These are phyloP conservation scores for Globisporangium barbulae DNA, from an alignment of 352 stramenopile species.

Conservation along the genomic window DNA sequence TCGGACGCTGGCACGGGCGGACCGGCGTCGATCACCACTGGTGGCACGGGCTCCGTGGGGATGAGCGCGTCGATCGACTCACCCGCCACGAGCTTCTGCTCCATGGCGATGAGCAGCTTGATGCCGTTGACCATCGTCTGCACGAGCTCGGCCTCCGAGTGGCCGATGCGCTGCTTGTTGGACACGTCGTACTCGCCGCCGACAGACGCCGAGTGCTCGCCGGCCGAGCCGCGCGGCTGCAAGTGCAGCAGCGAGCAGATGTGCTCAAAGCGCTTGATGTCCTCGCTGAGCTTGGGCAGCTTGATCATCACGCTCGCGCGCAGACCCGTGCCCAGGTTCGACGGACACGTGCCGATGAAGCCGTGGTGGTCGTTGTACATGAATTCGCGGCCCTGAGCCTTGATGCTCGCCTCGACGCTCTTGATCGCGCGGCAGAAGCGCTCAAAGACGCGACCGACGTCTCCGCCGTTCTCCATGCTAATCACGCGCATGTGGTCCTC, in stretches of 20 bases:
- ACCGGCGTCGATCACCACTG: conserved; percentile 67
- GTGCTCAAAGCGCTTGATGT: conserved; percentile 76
- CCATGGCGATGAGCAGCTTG: conserved; percentile 82
- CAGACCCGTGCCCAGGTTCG: conserved; percentile 88
- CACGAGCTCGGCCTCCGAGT: conserved; percentile 89
- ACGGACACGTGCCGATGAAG: conserved; percentile 88
- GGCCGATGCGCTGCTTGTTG: conserved; percentile 84
- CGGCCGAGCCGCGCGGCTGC: conserved; percentile 70
- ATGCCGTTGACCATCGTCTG: conserved; percentile 87
- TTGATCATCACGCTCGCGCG: conserved; percentile 89
- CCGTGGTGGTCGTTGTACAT: conserved; percentile 75
- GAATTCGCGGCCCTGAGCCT: conserved; percentile 66
- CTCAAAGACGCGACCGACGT: conserved; percentile 75
- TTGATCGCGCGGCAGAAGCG: conserved; percentile 74
- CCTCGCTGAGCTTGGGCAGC: conserved; percentile 79
- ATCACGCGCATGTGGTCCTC: conserved; percentile 85
- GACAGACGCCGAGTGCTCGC: conserved; percentile 86
- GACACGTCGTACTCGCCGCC: conserved; percentile 88
- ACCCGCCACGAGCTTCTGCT: conserved; percentile 79
- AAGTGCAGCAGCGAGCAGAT: conserved; percentile 82
- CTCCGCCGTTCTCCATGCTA: conserved; percentile 77
- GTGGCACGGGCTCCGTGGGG: conserved; percentile 41
- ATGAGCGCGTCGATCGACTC: conserved; percentile 70
- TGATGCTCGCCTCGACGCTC: conserved; percentile 70
- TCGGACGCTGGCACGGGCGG: conserved; percentile 30